Evolutionary conservation across 306 rosid species (phyloP).

Genomic region (Vicia sativa): DNA sequence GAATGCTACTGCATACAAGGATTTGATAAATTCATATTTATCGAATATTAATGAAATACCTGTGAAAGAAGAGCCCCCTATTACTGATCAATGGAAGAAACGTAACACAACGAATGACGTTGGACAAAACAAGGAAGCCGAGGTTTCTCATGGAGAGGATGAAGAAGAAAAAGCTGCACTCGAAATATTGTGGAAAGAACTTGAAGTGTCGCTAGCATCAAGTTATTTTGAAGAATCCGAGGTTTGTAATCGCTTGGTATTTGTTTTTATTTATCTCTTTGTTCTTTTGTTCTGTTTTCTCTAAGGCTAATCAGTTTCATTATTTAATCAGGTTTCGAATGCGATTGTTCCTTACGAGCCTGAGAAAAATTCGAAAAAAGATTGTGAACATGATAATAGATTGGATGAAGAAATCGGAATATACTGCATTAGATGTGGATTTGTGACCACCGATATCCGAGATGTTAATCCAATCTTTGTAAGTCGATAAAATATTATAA

Average conservation of each 20-base stretch:
- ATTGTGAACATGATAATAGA: constrained; percentile 66
- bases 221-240: constrained; percentile 61
- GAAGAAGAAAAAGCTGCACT: constrained; percentile 62
- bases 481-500: constrained; percentile 51
- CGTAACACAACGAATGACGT: constrained; percentile 35
- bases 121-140: constrained; percentile 40
- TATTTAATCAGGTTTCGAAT: constrained; percentile 61
- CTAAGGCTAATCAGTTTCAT: constrained; percentile 36
- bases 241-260: constrained; percentile 44
- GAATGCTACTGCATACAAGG: constrained; percentile 76
- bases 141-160: constrained; percentile 36
- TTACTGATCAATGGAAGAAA: constrained; percentile 81
- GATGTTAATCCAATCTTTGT: constrained; percentile 75
- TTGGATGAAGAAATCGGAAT: constrained; percentile 81
- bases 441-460: constrained; percentile 65
- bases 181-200: constrained; percentile 83
- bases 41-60: constrained; percentile 58
- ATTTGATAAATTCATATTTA: constrained; percentile 70
- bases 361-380: constrained; percentile 13
- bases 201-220: constrained; percentile 82
- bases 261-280: constrained; percentile 10
- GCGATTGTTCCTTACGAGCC: constrained; percentile 29
- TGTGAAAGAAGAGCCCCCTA: constrained; percentile 50
- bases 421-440: constrained; percentile 69
- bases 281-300: background rate